A percentile compares a stretch with the other conserved stretches of the same genome.
phyloP scores from a whole-genome alignment of 305 asterid genomes.

The Fraxinus latifolia region DNA sequence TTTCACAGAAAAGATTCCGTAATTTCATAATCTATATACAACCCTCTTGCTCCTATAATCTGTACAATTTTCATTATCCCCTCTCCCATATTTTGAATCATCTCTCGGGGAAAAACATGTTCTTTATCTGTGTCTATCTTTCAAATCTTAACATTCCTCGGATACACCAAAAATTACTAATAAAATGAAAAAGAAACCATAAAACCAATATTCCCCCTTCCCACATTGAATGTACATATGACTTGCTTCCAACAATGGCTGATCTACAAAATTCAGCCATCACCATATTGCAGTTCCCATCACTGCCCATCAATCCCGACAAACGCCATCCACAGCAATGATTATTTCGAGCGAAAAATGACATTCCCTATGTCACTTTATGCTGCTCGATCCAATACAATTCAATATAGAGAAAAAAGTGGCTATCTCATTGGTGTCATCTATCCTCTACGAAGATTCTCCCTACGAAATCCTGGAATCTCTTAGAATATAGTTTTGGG shows the following conservation, averaged over 20 bases:
- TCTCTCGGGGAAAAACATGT: conserved; percentile 35
- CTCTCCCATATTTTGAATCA: conserved; percentile 39
- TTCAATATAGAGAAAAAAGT: not conserved
- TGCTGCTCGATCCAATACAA: not conserved
- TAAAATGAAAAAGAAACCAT: conserved; percentile 25
- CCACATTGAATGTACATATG: conserved; percentile 47
- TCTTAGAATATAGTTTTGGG: conserved; percentile 80
- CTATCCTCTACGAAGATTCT: conserved; percentile 74
- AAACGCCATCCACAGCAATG: not conserved
- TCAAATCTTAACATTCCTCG: conserved; percentile 45
- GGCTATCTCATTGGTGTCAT: conserved; percentile 31
- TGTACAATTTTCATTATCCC: conserved; percentile 63
- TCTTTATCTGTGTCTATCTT: conserved; percentile 57
- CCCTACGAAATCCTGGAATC: conserved; percentile 84
- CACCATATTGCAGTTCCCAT: not conserved
- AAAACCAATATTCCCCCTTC: conserved; percentile 32
- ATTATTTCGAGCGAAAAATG: not conserved
- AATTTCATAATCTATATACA: conserved; percentile 31
- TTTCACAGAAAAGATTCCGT: conserved; percentile 27
- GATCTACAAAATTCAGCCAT: conserved; percentile 64
- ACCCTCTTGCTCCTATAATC: conserved; percentile 32
- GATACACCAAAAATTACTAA: conserved; percentile 32
- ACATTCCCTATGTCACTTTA: not conserved
- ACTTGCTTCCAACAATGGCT: conserved; percentile 40
- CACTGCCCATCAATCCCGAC: not conserved